Evolutionary conservation across 768 basidiomycete genomes (phyloP), one percentile per base, ranked within the genome.

Genomic region (Mycena metata): DNA sequence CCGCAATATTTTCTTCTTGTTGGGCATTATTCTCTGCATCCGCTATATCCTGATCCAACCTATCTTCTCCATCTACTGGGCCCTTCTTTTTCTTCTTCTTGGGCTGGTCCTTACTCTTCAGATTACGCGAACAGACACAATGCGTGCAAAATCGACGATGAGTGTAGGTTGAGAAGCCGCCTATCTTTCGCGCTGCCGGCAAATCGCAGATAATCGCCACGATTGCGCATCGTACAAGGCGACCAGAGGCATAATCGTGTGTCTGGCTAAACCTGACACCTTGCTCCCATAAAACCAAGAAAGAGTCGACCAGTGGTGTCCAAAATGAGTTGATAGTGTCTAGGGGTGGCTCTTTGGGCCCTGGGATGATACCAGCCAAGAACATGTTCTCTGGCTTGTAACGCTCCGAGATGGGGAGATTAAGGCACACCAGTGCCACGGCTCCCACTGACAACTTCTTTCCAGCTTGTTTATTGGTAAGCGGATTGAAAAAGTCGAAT

Each of bases 401-500:
- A 6, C 36, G 6, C 12, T 80, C 26, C 9, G 69, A 57, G 5
- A 72, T 67, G 6, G 83, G 83, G 1, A 84, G 73, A 59, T 83
- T 83, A 13, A 82, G 60, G 62, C 81, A 81, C 2, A 75, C 73
- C 51, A 84, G 57, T 21, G 78, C 78, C 13, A 82, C 76, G 0
- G 75, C 69, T 3, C 81, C 79, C 10, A 77, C 63, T 3, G 79
- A 82, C 0, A 70, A 60, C 10, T 65, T 70, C 23, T 78, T 78
- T 2, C 79, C 78, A 2, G 70, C 62, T 3, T 60, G 13, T 13
- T 68, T 75, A 67, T 78, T 81, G 0, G 72, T 71, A 16, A 71
- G 65, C 0, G 79, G 77, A 57, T 83, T 82, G 76, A 83, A 83
- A 51, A 73, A 79, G 64, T 85, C 79, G 16, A 80, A 56, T 23